Percentiles rank a stretch among this genome's conserved stretches.
These are phyloP conservation scores for Corniculantispora saksenae DNA, from an alignment of 2,329 filamentous ascomycete genomes.

Conservation along the genomic window DNA sequence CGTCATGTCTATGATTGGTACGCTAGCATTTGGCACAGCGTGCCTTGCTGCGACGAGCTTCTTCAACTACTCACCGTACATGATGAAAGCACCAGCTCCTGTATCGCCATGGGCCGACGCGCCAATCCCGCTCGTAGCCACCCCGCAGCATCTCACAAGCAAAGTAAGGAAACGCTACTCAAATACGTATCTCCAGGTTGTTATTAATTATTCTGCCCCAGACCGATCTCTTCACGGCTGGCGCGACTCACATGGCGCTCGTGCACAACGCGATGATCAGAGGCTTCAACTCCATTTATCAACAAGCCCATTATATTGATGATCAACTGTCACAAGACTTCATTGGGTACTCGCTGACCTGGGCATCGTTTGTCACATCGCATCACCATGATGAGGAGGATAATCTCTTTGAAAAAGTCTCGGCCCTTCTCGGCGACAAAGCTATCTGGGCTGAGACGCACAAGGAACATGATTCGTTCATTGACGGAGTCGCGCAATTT, in stretches of 20 bases:
- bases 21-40: conserved; percentile 31
- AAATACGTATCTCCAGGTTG: background rate
- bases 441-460: conserved; percentile 53
- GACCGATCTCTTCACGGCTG: conserved; percentile 60
- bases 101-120: conserved; percentile 52
- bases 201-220: conserved; percentile 25
- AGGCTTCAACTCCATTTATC: conserved; percentile 64
- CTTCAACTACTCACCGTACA: conserved; percentile 37
- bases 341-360: conserved; percentile 57
- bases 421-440: conserved; percentile 51
- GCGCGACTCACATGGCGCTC: conserved; percentile 62
- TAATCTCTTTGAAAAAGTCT: conserved; percentile 56
- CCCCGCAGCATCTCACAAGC: conserved; percentile 53
- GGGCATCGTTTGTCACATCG: conserved; percentile 59
- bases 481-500: conserved; percentile 53
- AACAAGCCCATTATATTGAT: conserved; percentile 55
- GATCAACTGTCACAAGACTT: conserved; percentile 57
- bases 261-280: conserved; percentile 65
- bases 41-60: conserved; percentile 34
- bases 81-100: conserved; percentile 36
- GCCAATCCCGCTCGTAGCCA: conserved; percentile 55
- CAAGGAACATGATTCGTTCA: conserved; percentile 56
- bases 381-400: conserved; percentile 64
- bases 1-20: conserved; percentile 26
- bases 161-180: conserved; percentile 38